phyloP scores from a whole-genome alignment of 2,329 filamentous ascomycete genomes.

The Diaporthe humulicola region DNA sequence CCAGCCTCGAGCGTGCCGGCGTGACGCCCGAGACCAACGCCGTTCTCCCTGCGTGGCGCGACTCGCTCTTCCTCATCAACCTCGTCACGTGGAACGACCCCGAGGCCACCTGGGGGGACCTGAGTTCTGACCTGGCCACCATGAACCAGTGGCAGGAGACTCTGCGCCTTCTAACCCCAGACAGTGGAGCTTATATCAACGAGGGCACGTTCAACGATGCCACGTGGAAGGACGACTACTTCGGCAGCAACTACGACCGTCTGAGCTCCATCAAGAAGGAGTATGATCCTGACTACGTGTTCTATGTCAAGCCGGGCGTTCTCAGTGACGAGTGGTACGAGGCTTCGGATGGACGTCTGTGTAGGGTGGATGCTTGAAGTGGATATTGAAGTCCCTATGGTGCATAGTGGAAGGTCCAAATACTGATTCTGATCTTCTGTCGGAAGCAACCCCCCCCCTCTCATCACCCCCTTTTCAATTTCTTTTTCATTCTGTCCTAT shows the following conservation, averaged over 20 bases:
- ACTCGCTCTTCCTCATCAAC: constrained; percentile 49
- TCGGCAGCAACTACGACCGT: constrained; percentile 46
- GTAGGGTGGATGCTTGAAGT: neutral
- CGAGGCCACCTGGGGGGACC: constrained; percentile 37
- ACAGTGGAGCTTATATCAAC: constrained; percentile 46
- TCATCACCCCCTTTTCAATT: neutral
- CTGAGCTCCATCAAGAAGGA: constrained; percentile 47
- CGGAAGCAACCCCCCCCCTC: neutral
- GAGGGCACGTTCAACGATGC: constrained; percentile 50
- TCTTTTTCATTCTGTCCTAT: neutral
- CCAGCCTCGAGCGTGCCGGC: neutral
- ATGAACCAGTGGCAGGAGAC: constrained; percentile 46
- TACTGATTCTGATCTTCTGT: neutral
- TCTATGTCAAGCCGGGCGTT: constrained; percentile 38
- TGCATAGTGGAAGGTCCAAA: neutral
- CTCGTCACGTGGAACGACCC: constrained; percentile 46
- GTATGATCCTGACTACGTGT: constrained; percentile 47
- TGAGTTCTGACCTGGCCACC: constrained; percentile 44
- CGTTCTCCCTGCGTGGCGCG: constrained; percentile 54
- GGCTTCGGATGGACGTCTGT: neutral
- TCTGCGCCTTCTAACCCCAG: constrained; percentile 42
- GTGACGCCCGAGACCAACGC: constrained; percentile 45
- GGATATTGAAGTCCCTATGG: neutral
- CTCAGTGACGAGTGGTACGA: neutral
- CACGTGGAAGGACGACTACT: constrained; percentile 48